Conservation (phyloP, 1,284 basidiomycete species). For the Cerrena zonata region DNA sequence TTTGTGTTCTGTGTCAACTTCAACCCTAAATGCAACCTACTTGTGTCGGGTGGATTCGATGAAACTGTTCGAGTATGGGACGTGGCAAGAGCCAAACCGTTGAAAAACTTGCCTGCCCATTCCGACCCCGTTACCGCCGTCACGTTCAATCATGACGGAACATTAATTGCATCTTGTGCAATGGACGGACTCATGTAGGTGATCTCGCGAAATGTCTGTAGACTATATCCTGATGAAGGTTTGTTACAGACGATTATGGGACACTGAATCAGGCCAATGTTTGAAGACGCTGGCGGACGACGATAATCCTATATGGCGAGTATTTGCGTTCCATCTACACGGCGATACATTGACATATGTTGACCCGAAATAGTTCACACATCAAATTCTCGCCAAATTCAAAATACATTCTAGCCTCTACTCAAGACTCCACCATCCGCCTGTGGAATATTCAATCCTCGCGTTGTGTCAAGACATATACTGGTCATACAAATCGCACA, state of each 20-base stretch:
- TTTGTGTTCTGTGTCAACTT: conserved; percentile 91
- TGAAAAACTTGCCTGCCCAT: conserved; percentile 87
- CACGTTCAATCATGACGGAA: conserved; percentile 90
- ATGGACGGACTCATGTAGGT: conserved; percentile 95
- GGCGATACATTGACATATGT: conserved; percentile 3
- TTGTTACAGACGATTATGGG: conserved; percentile 82
- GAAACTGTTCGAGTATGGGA: conserved; percentile 96
- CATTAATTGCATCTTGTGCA: conserved; percentile 85
- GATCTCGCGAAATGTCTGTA: no score
- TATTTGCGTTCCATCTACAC: conserved; percentile 14
- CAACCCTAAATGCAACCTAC: conserved; percentile 81
- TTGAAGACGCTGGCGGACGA: conserved; percentile 95
- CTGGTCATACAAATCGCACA: conserved; percentile 76
- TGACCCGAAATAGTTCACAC: conserved; percentile 53
- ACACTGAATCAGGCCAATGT: conserved; percentile 92
- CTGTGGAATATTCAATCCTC: conserved; percentile 93
- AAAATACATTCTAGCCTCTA: conserved; percentile 80
- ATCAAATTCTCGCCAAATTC: conserved; percentile 90
- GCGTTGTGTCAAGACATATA: conserved; percentile 88
- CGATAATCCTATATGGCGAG: conserved; percentile 86
- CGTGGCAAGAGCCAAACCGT: conserved; percentile 73
- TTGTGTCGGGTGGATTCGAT: conserved; percentile 90
- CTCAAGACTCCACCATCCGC: conserved; percentile 87
- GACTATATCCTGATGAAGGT: conserved; percentile 8
- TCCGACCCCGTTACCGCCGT: conserved; percentile 94